Base-by-base conservation (phyloP, 352 stramenopile species). In the Stramenopiles sp. region DNA sequence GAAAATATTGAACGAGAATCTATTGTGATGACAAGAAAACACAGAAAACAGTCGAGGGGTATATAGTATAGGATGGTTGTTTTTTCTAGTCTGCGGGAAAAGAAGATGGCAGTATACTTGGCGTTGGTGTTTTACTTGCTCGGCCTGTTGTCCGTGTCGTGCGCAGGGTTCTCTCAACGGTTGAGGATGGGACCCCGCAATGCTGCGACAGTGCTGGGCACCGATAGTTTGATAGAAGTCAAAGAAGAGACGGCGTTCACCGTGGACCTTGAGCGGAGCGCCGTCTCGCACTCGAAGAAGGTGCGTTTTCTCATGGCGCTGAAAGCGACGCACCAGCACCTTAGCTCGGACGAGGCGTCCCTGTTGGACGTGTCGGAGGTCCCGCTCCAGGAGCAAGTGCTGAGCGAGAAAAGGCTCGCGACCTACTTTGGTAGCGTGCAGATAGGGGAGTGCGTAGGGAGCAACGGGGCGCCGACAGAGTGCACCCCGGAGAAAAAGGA, bases 351-450 rank as follows among this genome's bases (percentile, higher is more conserved):
- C 25, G 43, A 53, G 25, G 25, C 43, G 43, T 12, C 43, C 25
- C 25, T 53, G 12, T 18, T 53, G 12, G 43, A 12, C 12, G 12
- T 53, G 43, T 12, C 12, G 12, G 43, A 53, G 12, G 43, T 18
- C 12, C 43, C 43, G 43, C 43, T 53, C 43, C 43, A 53, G 43
- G 43, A 53, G 25, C 43, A 53, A 53, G 43, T 53, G 43, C 43
- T 53, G 12, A 53, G 43, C 25, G 43, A 53, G 43, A 75, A 75
- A 35, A 31, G 71, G 25, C 36, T 75, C 4, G 71, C 71, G 3
- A 75, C 71, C 3, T 75, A 75, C 71, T 75, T 73, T 35, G 71
- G 71, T 3, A 30, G 12, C 32, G 36, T 75, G 32, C 35, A 34
- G 30, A 37, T 75, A 12, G 71, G 71, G 31, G 18, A 34, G 32